Conservation (phyloP, 768 basidiomycete species). For the Lenzites betulinus region DNA sequence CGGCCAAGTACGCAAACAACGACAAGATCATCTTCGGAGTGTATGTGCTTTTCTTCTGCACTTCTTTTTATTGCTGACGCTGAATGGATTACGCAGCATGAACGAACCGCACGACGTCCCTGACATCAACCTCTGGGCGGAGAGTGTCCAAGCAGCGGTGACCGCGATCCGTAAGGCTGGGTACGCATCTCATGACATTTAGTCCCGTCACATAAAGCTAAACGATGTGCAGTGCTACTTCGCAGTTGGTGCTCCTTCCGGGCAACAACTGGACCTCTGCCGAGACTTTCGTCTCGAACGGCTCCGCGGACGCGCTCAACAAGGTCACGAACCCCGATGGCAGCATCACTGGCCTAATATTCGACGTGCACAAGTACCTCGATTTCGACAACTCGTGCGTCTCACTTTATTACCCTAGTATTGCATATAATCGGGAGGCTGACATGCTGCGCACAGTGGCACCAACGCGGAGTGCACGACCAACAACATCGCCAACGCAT, state of each 20-base stretch:
- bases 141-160: slow-evolving; percentile 41
- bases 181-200: background rate
- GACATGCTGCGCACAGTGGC: background rate
- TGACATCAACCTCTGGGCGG: slow-evolving; percentile 37
- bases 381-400: slow-evolving; percentile 48
- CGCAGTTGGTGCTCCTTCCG: slow-evolving; percentile 45
- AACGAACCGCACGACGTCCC: slow-evolving; percentile 51
- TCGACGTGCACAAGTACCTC: slow-evolving; percentile 51
- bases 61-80: too few species aligned
- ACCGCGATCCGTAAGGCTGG: slow-evolving; percentile 46
- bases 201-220: background rate
- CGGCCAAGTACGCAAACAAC: slow-evolving; percentile 39
- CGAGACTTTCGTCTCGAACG: slow-evolving; percentile 36
- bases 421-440: too few species aligned
- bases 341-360: slow-evolving; percentile 39
- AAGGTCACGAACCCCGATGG: slow-evolving; percentile 45
- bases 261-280: slow-evolving; percentile 42
- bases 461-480: slow-evolving; percentile 25
- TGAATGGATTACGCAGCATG: slow-evolving; percentile 36
- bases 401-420: too few species aligned
- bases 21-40: slow-evolving; percentile 37
- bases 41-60: background rate
- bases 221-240: slow-evolving; percentile 27
- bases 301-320: slow-evolving; percentile 40
- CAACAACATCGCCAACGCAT: slow-evolving; percentile 48